Conservation (phyloP, 1,284 basidiomycete genomes). For the Cryptococcus sp. region DNA sequence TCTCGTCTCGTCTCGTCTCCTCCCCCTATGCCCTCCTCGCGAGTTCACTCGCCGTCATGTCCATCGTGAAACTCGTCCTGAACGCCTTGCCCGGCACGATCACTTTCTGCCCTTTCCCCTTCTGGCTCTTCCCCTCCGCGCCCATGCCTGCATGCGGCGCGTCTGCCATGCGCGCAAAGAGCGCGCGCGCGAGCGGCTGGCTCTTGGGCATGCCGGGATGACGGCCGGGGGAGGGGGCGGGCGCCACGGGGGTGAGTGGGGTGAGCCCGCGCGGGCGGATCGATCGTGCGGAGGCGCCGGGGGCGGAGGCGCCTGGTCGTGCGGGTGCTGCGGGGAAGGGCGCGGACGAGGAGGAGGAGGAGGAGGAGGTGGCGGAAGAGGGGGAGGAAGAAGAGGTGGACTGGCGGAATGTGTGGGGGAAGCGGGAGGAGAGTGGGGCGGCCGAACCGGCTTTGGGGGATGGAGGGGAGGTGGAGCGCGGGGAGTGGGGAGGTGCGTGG, state of each 20-base stretch:
- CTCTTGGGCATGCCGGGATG: constrained; percentile 30
- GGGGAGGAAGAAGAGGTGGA: constrained; percentile 78
- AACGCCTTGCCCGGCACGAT: constrained; percentile 46
- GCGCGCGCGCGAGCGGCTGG: constrained; percentile 38
- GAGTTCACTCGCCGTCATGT: constrained; percentile 40
- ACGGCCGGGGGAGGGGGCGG: constrained; percentile 1
- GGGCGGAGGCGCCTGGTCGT: constrained; percentile 91
- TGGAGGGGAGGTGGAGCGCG: constrained; percentile 46
- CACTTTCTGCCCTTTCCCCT: constrained; percentile 28
- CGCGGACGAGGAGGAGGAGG: constrained; percentile 84
- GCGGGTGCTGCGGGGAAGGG: constrained; percentile 86
- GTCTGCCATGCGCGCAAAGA: constrained; percentile 36
- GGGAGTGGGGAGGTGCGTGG: constrained; percentile 44
- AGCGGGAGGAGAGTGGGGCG: constrained; percentile 57
- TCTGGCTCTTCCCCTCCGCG: constrained; percentile 20
- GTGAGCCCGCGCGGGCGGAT: constrained; percentile 15
- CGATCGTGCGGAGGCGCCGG: constrained; percentile 41
- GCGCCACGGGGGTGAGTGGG: constrained; percentile 18
- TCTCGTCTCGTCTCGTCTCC: too few relatives aligned
- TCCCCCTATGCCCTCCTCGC: constrained; percentile 14
- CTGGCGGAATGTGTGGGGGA: constrained; percentile 64
- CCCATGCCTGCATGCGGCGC: constrained; percentile 25
- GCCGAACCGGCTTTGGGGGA: constrained; percentile 53
- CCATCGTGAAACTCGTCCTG: constrained; percentile 45
- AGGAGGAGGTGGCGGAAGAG: constrained; percentile 83